These are phyloP conservation scores for Ceratobasidium sp. DNA, from an alignment of 1,284 basidiomycete species.

Conservation along the genomic window DNA sequence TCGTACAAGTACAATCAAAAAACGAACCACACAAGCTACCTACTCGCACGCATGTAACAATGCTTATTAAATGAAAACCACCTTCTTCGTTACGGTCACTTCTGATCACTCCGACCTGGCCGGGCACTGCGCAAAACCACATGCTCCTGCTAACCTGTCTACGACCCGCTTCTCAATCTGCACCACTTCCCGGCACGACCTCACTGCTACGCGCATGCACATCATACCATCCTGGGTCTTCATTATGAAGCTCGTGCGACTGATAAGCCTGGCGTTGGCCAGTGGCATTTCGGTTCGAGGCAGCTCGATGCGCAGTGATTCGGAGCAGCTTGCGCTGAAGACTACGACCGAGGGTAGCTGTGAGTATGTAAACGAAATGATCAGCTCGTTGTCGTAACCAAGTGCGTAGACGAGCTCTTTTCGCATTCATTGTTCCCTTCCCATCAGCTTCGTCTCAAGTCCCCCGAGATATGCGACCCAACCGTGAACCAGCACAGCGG, in stretches of 20 bases:
- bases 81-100: too few species aligned
- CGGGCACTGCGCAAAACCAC: not conserved
- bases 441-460: constrained; percentile 62
- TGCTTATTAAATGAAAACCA: too few species aligned
- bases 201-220: not conserved
- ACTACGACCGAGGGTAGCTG: not conserved
- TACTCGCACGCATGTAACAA: too few species aligned
- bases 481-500: constrained; percentile 63
- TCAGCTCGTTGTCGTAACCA: not conserved
- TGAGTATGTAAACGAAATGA: not conserved
- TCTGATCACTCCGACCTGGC: not conserved
- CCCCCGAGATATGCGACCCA: constrained; percentile 62
- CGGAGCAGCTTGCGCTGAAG: not conserved
- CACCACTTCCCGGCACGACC: not conserved
- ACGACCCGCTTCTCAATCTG: not conserved
- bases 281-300: too few species aligned
- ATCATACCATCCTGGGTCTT: too few species aligned
- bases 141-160: not conserved
- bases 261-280: not conserved
- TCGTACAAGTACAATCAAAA: too few species aligned
- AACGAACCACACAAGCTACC: too few species aligned
- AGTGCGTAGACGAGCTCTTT: constrained; percentile 59
- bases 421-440: constrained; percentile 64
- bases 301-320: too few species aligned
- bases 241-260: not conserved